A percentile compares a stretch with the other conserved stretches of the same genome.
These are phyloP conservation scores for Lecanicillium sp. DNA, from an alignment of 2,329 filamentous ascomycete genomes.

Conservation along the genomic window DNA sequence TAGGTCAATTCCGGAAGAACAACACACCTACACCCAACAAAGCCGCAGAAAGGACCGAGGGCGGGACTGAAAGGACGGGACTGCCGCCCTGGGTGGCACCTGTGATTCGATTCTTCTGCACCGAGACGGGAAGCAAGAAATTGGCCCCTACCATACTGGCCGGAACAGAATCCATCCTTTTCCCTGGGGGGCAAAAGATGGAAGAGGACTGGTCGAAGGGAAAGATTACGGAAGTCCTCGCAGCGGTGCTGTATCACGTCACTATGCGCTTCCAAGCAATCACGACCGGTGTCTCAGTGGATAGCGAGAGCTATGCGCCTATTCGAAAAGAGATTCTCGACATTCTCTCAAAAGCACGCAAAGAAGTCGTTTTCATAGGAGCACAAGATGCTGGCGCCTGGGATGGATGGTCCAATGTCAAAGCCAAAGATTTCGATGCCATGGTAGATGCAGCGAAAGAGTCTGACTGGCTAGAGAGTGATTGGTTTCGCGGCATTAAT, in stretches of 20 bases:
- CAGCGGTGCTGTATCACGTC: constrained; percentile 56
- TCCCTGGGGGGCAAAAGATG: constrained; percentile 36
- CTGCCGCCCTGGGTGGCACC: constrained; percentile 64
- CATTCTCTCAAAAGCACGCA: constrained; percentile 35
- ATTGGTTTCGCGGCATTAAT: constrained; percentile 58
- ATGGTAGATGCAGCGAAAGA: constrained; percentile 55
- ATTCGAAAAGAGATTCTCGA: constrained; percentile 41
- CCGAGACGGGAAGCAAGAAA: constrained; percentile 51
- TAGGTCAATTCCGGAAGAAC: constrained; percentile 38
- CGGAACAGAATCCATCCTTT: constrained; percentile 56
- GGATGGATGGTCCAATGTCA: constrained; percentile 47
- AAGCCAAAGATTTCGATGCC: constrained; percentile 51
- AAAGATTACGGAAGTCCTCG: constrained; percentile 50
- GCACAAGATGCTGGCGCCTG: constrained; percentile 43
- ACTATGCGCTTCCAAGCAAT: constrained; percentile 42
- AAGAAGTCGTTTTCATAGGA: constrained; percentile 31
- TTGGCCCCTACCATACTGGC: constrained; percentile 69
- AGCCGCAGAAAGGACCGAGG: constrained; percentile 28
- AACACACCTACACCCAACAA: constrained; percentile 25
- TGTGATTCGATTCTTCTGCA: constrained; percentile 57
- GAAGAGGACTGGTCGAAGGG: constrained; percentile 43
- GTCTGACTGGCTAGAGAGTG: constrained; percentile 50
- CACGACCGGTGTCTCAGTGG: constrained; percentile 31
- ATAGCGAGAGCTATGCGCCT: constrained; percentile 39
- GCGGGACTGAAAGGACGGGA: constrained; percentile 26